Evolutionary conservation across 1,284 basidiomycete genomes (phyloP), one percentile per base, ranked within the genome.

Genomic region (Rhodotorula sp.): DNA sequence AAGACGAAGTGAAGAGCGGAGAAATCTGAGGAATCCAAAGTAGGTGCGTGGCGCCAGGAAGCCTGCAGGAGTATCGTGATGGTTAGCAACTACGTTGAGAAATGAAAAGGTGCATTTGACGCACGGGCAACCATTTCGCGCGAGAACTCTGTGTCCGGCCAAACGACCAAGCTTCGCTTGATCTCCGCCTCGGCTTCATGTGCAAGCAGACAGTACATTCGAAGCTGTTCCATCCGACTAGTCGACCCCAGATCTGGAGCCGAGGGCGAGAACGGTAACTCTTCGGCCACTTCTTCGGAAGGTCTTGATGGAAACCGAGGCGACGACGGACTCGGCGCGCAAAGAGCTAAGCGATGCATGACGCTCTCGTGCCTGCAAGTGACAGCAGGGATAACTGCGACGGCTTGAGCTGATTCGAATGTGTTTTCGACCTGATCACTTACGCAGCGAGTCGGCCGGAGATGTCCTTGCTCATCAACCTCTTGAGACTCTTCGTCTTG

Each of bases 131-230:
- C 2, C 5, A 68, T 67, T 21, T 73, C 71, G 19, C 65, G 62
- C 18, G 71, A 73, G 7, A 38, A 58, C 15, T 76, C 74, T 10
- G 71, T 71, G 56, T 76, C 72, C 2, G 69, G 71, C 74, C 74
- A 76, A 6, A 62, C 15, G 3, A 49, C 31, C 45, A 45, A 38
- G 21, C 65, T 68, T 2, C 65, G 57, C 21, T 58, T 52, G 34
- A 76, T 28, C 61, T 73, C 74, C 38, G 34, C 59, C 8, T 73
- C 67, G 18, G 71, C 71, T 48, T 73, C 69, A 62, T 65, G 69
- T 1, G 19, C 15, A 21, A 67, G 61, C 12, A 65, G 50, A 3
- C 56, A 60, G 31, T 28, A 69, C 2, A 43, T 10, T 43, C 38
- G 38, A 12, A 43, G 38, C 38, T 7, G 10, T 43, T 43, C 38